A percentile compares a stretch with the other conserved stretches of the same genome.
Conservation (phyloP, 192 early-diverging fungal genomes). For the Backusella sp. region DNA sequence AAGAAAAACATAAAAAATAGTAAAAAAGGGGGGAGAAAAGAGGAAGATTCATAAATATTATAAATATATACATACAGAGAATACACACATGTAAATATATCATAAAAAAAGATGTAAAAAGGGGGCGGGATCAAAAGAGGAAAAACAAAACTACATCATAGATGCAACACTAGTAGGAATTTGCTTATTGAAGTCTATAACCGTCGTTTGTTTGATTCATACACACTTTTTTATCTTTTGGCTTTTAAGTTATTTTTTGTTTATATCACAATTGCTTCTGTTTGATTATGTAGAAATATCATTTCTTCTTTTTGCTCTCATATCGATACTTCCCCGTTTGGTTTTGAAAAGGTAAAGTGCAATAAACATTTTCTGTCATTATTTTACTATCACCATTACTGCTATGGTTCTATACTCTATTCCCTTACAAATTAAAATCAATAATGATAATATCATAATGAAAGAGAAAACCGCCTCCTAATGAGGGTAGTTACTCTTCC, state of each 20-base stretch:
- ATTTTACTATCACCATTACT: background rate
- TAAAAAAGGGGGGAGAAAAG: slow-evolving; percentile 2
- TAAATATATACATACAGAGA: no score
- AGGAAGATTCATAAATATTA: background rate
- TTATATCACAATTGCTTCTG: background rate
- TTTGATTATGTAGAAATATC: no score
- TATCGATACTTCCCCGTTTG: background rate
- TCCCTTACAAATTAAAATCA: background rate
- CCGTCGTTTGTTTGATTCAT: background rate
- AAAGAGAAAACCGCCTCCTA: background rate
- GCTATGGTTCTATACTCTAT: background rate
- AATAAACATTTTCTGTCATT: background rate
- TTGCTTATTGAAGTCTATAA: background rate
- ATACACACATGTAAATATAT: background rate
- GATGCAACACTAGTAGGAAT: background rate
- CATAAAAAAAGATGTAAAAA: background rate
- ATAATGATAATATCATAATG: no score
- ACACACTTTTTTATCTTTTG: background rate
- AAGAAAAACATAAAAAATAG: background rate
- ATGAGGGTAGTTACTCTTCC: no score
- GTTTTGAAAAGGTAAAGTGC: background rate
- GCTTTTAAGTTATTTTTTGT: background rate
- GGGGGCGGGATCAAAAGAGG: background rate
- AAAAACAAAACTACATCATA: background rate
- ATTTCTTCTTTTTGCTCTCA: background rate